Conservation (phyloP, 2,329 filamentous ascomycete species). For the Stachybotrys chlorohalonatus region DNA sequence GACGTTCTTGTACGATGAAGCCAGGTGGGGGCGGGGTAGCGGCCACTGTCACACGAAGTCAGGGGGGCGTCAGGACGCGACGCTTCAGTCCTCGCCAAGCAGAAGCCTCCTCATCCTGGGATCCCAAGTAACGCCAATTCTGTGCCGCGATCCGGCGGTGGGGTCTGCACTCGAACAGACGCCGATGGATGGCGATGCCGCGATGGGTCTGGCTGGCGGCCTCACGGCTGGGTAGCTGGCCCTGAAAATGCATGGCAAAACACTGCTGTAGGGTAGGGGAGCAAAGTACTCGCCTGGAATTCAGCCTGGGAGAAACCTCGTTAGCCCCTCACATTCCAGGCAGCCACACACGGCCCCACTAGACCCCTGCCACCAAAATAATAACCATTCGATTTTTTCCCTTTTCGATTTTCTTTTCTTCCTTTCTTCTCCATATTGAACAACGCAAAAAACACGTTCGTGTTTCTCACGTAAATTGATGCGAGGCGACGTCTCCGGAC, state of each 20-base stretch:
- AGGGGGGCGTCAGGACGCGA: not conserved
- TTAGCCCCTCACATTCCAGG: not conserved
- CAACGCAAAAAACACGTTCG: conserved; percentile 40
- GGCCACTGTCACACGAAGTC: not conserved
- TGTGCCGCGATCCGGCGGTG: not conserved
- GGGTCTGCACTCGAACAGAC: not conserved
- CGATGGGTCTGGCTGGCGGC: not conserved
- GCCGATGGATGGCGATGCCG: not conserved
- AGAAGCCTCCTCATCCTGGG: not conserved
- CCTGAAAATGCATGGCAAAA: too few relatives aligned
- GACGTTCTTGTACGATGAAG: too few relatives aligned
- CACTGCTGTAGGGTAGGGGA: too few relatives aligned
- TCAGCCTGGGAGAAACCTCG: too few relatives aligned
- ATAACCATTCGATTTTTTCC: conserved; percentile 3
- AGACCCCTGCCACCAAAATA: not conserved
- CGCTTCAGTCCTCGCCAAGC: not conserved
- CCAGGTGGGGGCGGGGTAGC: too few relatives aligned
- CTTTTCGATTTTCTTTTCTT: conserved; percentile 14
- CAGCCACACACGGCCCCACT: not conserved
- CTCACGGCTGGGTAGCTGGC: not conserved
- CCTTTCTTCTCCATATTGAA: conserved; percentile 28
- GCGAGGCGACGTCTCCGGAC: conserved; percentile 34
- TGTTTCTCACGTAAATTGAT: conserved; percentile 28
- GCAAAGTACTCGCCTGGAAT: too few relatives aligned
- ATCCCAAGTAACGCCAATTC: not conserved